Evolutionary conservation across 1,284 basidiomycete species (phyloP), one percentile per base, ranked within the genome.

Genomic region (Coriolopsis trogii): DNA sequence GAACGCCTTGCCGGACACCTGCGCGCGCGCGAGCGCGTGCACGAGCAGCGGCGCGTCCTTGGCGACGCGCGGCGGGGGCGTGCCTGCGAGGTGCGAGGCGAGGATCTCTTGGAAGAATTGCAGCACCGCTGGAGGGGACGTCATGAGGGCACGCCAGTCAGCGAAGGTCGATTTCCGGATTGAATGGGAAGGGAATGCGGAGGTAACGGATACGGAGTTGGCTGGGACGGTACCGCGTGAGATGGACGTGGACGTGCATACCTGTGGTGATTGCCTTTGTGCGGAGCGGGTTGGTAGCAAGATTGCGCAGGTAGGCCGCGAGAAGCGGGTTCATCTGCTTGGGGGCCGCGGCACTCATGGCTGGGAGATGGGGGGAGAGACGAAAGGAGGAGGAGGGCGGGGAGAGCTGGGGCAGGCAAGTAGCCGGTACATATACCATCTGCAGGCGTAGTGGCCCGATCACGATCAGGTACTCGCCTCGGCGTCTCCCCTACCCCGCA

Each of bases 51-150:
- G 77, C 0, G 82, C 80, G 70, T 82, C 71, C 56, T 82, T 84
- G 24, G 79, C 56, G 15, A 80, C 72, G 34, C 72, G 75, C 41
- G 67, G 72, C 9, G 75, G 71, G 8, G 86, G 82, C 30, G 80
- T 64, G 34, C 84, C 78, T 12, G 90, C 86, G 46, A 85, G 69
- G 56, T 87, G 81, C 49, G 84, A 85, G 12, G 87, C 89, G 33
- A 93, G 78, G 29, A 93, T 82, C 68, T 93, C 91, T 68, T 93
- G 90, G 42, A 91, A 68, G 73, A 91, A 90, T 63, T 81, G 87
- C 58, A 92, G 74, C 0, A 78, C 71, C 26, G 75, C 89, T 91
- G 62, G 8, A 48, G 33, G 9, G 31, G 21, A 34, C 6, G 30
- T 31, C 30, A 43, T 25, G 48, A 12, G 13, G 18, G 20, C 10